Evolutionary conservation across 768 basidiomycete genomes (phyloP), one percentile per base, ranked within the genome.

Genomic region (Pleurotus cornucopiae): DNA sequence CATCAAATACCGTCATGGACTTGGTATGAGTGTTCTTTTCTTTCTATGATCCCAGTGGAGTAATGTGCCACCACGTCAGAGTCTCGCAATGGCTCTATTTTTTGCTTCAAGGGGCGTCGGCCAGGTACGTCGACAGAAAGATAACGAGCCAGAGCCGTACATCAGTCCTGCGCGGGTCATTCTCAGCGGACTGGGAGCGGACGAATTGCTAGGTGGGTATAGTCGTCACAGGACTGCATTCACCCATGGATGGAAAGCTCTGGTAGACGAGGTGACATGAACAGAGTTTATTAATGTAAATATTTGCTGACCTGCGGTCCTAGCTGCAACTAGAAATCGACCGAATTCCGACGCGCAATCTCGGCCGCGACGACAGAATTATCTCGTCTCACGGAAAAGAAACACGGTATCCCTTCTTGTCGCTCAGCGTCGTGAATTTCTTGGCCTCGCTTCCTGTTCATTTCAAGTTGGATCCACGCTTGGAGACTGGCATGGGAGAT

Each of bases 161-260:
- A 77, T 71, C 0, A 94, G 89, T 59, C 68, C 76, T 6, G 93
- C 97, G 0, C 81, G 83, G 44, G 94, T 98, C 0, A 73, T 98
- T 6, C 72, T 99, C 21, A 95, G 85, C 60, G 97, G 97, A 1
- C 75, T 99, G 5, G 97, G 97, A 0, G 91, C 97, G 1, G 97
- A 99, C 66, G 97, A 99, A 67, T 77, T 98, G 40, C 76, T 99
- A 4, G 97, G 94, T 2, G 97, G 97, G 1, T 99, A 99, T 68
- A 82, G 90, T 2, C 78, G 97, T 56, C 94, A 98, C 72, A 81
- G 92, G 6, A 81, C 84, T 7, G 89, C 85, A 1, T 98, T 82
- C 66, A 62, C 68, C 5, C 80, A 77, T 16, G 84, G 89, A 9
- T 96, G 93, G 93, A 64, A 75, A 59, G 87, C 83, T 6, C 80